phyloP scores from a whole-genome alignment of 2,329 filamentous ascomycete genomes.

The Mariannaea elegans region DNA sequence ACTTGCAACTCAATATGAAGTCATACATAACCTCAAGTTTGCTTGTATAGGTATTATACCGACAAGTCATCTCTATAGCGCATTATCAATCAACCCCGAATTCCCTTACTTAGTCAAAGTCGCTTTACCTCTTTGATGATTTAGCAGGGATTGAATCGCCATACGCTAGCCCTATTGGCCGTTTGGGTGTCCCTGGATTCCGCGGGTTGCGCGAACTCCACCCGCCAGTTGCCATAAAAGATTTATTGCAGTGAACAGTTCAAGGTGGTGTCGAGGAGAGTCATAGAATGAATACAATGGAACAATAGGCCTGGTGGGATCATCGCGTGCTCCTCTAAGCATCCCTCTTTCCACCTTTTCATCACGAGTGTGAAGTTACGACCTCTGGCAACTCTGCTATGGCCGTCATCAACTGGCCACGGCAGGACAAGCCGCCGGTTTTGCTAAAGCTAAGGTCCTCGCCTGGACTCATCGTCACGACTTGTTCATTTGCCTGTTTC shows the following conservation, averaged over 20 bases:
- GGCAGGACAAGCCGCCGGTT: conserved; percentile 36
- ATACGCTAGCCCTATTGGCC: conserved; percentile 8
- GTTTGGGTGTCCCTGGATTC: not conserved
- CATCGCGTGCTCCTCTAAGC: not conserved
- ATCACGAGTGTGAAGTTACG: not conserved
- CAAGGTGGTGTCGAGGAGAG: not conserved
- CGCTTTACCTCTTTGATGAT: not conserved
- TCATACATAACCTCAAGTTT: too few relatives aligned
- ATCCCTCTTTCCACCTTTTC: not conserved
- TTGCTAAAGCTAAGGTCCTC: conserved; percentile 45
- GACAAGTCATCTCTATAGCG: too few relatives aligned
- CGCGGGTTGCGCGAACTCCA: conserved; percentile 10
- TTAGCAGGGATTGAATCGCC: not conserved
- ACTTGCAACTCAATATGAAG: too few relatives aligned
- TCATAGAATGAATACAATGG: not conserved
- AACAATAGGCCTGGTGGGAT: not conserved
- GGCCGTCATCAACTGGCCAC: conserved; percentile 22
- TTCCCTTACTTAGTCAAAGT: not conserved
- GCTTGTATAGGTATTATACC: too few relatives aligned
- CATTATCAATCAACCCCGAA: not conserved
- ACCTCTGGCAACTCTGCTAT: conserved; percentile 19
- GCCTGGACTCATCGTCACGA: conserved; percentile 43
- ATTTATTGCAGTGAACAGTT: not conserved
- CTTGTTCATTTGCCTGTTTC: conserved; percentile 46
- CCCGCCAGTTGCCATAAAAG: conserved; percentile 3